Conservation (phyloP, 75 land plant genomes). For the Gnetum montanum region DNA sequence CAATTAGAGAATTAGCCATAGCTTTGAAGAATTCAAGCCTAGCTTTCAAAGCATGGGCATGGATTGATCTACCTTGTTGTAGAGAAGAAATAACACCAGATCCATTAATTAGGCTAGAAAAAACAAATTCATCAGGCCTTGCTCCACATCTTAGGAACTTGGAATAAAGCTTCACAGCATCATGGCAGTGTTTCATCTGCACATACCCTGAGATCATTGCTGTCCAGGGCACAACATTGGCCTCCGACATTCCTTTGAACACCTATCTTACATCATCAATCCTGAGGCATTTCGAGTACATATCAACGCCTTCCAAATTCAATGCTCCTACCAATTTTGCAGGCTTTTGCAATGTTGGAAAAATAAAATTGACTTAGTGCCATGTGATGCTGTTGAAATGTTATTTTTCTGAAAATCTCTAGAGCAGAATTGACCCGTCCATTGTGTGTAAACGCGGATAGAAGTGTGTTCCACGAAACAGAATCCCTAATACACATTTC, state of each 20-base stretch:
- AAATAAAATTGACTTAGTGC: constrained; percentile 19
- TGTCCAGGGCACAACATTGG: constrained; percentile 22
- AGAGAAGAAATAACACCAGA: constrained; percentile 16
- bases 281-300: constrained; percentile 26
- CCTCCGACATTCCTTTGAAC: constrained; percentile 14
- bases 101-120: constrained; percentile 17
- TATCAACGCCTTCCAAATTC: constrained; percentile 15
- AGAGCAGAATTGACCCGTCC: not conserved
- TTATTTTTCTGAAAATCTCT: too few relatives aligned
- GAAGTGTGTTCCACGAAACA: constrained; percentile 30
- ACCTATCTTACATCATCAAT: constrained; percentile 7
- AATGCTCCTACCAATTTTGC: constrained; percentile 13
- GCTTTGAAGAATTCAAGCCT: constrained; percentile 9
- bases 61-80: constrained; percentile 16
- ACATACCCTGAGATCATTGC: constrained; percentile 31
- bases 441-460: constrained; percentile 11
- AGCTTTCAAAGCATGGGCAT: constrained; percentile 2
- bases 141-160: constrained; percentile 12
- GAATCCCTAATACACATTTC: not conserved
- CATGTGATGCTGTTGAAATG: constrained; percentile 9
- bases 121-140: constrained; percentile 23
- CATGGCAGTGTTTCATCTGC: constrained; percentile 9
- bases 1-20: constrained; percentile 33
- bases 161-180: constrained; percentile 10
- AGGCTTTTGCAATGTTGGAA: constrained; percentile 15